Percentiles rank a stretch among this genome's conserved stretches.
Evolutionary conservation across 257 asterid genomes (phyloP).

Genomic region (Ilex aquifolium): DNA sequence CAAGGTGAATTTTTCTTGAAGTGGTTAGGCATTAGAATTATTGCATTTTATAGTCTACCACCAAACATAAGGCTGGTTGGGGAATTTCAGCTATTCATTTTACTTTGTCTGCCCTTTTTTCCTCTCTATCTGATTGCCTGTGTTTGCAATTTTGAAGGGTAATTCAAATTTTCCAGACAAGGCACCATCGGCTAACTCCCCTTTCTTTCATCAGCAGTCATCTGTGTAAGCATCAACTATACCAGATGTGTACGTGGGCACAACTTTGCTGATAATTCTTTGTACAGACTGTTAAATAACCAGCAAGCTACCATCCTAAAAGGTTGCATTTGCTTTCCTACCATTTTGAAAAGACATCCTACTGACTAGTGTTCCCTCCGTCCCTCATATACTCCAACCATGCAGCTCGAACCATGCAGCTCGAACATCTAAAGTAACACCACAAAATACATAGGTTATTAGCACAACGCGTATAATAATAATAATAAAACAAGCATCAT

Average conservation of each 20-base stretch:
- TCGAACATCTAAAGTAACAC: no score
- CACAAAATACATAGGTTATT: no score
- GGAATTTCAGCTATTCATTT: not conserved
- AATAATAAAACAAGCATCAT: no score
- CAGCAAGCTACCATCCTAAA: not conserved
- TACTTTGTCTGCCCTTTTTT: not conserved
- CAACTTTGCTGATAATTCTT: not conserved
- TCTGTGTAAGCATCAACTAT: conserved; percentile 24
- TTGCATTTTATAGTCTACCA: no score
- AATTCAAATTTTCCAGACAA: conserved; percentile 81
- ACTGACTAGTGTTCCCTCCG: no score
- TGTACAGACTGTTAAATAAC: not conserved
- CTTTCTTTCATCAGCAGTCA: conserved; percentile 60
- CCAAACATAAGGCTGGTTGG: no score
- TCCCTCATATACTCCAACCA: no score
- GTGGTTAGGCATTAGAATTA: no score
- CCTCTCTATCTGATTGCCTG: conserved; percentile 8
- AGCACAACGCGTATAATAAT: no score
- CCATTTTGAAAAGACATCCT: no score
- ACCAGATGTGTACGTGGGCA: conserved; percentile 9
- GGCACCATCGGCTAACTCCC: conserved; percentile 56
- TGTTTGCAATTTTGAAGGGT: conserved; percentile 81
- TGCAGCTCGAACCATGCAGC: no score
- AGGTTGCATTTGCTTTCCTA: not conserved
- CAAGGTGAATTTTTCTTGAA: no score